Percentiles rank a stretch among this genome's conserved stretches.
Evolutionary conservation across 495 filamentous ascomycete species (phyloP).

Genomic region (Podospora pseudoanserina): DNA sequence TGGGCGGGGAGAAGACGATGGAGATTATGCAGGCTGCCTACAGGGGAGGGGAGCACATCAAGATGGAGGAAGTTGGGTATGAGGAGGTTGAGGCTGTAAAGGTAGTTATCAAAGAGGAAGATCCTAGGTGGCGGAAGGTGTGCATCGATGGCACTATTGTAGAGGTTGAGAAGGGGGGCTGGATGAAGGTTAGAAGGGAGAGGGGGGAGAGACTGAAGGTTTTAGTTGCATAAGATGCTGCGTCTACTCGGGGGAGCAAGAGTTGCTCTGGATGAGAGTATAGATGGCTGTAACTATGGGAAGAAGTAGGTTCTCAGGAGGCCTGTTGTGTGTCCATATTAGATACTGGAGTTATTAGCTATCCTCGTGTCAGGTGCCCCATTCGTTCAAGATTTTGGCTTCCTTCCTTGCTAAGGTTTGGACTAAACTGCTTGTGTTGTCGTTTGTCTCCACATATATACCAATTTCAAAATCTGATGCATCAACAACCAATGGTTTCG

Average conservation of each 20-base stretch:
- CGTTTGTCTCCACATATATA: background rate
- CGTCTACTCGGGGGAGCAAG: background rate
- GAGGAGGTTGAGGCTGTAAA: conserved; percentile 57
- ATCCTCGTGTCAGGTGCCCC: too few relatives aligned
- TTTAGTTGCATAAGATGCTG: conserved; percentile 28
- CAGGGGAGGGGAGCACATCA: conserved; percentile 63
- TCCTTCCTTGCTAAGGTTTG: too few relatives aligned
- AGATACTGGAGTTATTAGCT: too few relatives aligned
- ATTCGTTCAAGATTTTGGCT: too few relatives aligned
- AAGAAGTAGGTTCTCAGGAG: too few relatives aligned
- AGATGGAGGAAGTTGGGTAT: conserved; percentile 59
- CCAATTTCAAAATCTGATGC: background rate
- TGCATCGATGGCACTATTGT: conserved; percentile 90
- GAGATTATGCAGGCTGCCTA: conserved; percentile 74
- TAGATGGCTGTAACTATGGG: too few relatives aligned
- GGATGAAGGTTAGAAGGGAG: conserved; percentile 56
- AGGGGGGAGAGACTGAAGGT: conserved; percentile 31
- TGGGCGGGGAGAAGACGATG: conserved; percentile 62
- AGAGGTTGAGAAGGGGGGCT: conserved; percentile 63
- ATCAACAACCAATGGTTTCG: conserved; percentile 8
- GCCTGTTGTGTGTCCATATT: too few relatives aligned
- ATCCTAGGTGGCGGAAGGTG: conserved; percentile 71
- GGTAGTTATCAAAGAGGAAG: conserved; percentile 61
- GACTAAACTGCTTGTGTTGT: too few relatives aligned
- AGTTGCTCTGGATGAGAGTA: background rate